These are phyloP conservation scores for Litsea cubeba DNA, from an alignment of 164 flowering plant genomes.

Conservation along the genomic window DNA sequence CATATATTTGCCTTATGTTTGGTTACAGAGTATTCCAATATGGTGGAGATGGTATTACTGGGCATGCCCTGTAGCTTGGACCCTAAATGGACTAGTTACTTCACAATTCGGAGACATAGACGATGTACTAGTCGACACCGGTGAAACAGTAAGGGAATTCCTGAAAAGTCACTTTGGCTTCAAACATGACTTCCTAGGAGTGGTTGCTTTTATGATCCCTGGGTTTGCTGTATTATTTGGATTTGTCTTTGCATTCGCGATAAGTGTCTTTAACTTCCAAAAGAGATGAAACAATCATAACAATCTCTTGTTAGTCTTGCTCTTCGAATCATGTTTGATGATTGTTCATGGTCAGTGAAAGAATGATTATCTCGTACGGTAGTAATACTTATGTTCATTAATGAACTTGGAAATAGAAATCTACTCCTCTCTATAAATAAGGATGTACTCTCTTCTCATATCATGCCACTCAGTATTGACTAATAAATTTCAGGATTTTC, in stretches of 20 bases:
- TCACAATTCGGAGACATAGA: conserved; percentile 46
- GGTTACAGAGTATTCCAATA: conserved; percentile 42
- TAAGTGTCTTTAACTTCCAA: conserved; percentile 56
- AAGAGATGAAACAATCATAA: conserved; percentile 17
- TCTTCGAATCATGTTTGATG: not conserved
- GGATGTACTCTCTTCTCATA: no score
- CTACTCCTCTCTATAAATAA: no score
- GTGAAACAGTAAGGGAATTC: conserved; percentile 23
- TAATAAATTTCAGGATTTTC: no score
- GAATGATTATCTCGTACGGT: not conserved
- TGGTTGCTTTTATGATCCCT: conserved; percentile 27
- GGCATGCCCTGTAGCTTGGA: conserved; percentile 44
- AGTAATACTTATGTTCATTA: not conserved
- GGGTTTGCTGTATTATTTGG: conserved; percentile 40
- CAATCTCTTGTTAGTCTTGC: not conserved
- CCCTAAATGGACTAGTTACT: conserved; percentile 43
- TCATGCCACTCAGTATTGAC: no score
- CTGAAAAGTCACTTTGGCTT: conserved; percentile 36
- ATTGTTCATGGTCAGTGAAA: not conserved
- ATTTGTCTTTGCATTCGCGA: conserved; percentile 36
- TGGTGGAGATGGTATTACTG: conserved; percentile 69
- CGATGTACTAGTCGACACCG: conserved; percentile 2
- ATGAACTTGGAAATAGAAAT: no score
- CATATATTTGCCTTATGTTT: not conserved
- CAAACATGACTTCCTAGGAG: conserved; percentile 37